Evolutionary conservation across 306 rosid species (phyloP).

Genomic region (Fagus crenata): DNA sequence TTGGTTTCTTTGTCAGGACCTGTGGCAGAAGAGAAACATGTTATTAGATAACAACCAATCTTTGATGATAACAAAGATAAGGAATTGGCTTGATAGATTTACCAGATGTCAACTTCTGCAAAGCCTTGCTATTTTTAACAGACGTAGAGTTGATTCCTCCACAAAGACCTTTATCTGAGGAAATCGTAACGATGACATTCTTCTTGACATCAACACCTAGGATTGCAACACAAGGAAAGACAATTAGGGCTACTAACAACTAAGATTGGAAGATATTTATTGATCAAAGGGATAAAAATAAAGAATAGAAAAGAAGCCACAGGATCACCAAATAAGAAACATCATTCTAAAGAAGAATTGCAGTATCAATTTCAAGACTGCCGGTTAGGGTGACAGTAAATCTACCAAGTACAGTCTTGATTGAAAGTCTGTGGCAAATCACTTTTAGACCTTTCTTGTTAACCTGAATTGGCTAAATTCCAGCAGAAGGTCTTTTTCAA

Average conservation of each 20-base stretch:
- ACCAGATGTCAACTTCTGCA: slow-evolving; percentile 70
- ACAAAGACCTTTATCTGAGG: slow-evolving; percentile 98
- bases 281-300: neutral
- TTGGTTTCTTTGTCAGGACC: slow-evolving; percentile 85
- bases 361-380: neutral
- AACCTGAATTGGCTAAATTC: neutral
- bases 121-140: slow-evolving; percentile 86
- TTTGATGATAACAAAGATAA: slow-evolving; percentile 9
- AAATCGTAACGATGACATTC: slow-evolving; percentile 73
- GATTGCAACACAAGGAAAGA: slow-evolving; percentile 23
- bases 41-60: neutral
- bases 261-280: neutral
- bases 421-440: neutral
- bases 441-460: neutral
- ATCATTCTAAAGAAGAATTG: neutral
- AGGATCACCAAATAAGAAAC: neutral
- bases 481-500: neutral
- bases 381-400: neutral
- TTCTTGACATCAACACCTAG: slow-evolving; percentile 76
- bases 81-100: slow-evolving; percentile 34
- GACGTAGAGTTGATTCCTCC: slow-evolving; percentile 98
- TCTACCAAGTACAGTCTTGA: neutral
- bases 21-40: slow-evolving; percentile 20
- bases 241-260: slow-evolving; percentile 24
- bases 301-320: neutral